These are phyloP conservation scores for Tremellales sp. DNA, from an alignment of 1,284 basidiomycete genomes.

Conservation along the genomic window DNA sequence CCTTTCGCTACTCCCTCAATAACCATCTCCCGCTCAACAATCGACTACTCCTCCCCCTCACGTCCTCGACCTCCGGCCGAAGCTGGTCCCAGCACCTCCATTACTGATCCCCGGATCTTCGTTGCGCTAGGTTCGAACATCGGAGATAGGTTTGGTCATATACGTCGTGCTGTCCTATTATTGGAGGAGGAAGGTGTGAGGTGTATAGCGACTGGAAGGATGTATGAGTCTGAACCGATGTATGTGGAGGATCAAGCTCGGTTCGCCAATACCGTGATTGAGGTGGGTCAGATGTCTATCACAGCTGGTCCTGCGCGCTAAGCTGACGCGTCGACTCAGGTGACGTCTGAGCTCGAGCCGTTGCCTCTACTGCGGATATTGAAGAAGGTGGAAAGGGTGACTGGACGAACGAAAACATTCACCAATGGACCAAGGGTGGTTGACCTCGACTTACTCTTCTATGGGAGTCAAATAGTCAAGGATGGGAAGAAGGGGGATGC, in stretches of 20 bases:
- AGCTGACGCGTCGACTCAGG: slow-evolving; percentile 52
- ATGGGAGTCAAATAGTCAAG: slow-evolving; percentile 62
- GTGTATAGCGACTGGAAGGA: slow-evolving; percentile 75
- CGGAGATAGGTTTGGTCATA: slow-evolving; percentile 80
- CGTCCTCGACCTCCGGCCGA: slow-evolving; percentile 14
- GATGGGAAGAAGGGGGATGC: slow-evolving; percentile 51
- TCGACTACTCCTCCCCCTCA: background rate
- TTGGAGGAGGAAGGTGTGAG: slow-evolving; percentile 37
- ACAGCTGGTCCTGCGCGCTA: background rate
- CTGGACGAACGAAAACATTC: slow-evolving; percentile 78
- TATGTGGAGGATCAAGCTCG: slow-evolving; percentile 84
- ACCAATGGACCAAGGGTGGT: slow-evolving; percentile 85
- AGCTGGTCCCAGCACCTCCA: background rate
- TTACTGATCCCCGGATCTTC: slow-evolving; percentile 49
- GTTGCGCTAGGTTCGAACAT: slow-evolving; percentile 88
- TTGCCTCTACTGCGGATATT: slow-evolving; percentile 60
- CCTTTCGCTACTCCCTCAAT: slow-evolving; percentile 66
- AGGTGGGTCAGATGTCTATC: slow-evolving; percentile 56
- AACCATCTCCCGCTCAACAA: slow-evolving; percentile 56
- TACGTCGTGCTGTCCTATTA: slow-evolving; percentile 63
- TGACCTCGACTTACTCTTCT: slow-evolving; percentile 86
- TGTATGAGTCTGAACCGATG: slow-evolving; percentile 95
- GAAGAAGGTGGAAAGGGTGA: slow-evolving; percentile 68
- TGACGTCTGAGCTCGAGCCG: slow-evolving; percentile 69
- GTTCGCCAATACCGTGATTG: slow-evolving; percentile 87